Percentiles rank a stretch among this genome's conserved stretches.
These are phyloP conservation scores for Pulveroboletus sp. DNA, from an alignment of 768 basidiomycete genomes.

Conservation along the genomic window DNA sequence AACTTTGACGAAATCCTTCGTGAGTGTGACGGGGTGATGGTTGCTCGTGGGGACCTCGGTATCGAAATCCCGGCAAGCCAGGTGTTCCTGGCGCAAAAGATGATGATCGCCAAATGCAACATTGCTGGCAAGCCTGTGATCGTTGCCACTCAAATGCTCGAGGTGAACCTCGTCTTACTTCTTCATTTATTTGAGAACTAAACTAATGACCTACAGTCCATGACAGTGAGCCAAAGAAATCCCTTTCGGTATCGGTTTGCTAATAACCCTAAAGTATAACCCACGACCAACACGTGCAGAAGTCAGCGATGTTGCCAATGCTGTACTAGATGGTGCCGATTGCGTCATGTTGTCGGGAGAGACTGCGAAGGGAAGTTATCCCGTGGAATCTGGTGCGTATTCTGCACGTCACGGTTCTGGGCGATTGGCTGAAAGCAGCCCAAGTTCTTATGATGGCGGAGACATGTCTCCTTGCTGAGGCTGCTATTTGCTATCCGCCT, in stretches of 20 bases:
- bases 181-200: slow-evolving; percentile 6
- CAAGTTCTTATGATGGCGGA: slow-evolving; percentile 99
- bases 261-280: slow-evolving; percentile 70
- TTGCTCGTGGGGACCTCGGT: slow-evolving; percentile 97
- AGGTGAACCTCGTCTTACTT: slow-evolving; percentile 46
- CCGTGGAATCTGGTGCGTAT: slow-evolving; percentile 82
- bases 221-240: slow-evolving; percentile 62
- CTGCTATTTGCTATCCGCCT: slow-evolving; percentile 92
- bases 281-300: slow-evolving; percentile 98
- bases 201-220: slow-evolving; percentile 54
- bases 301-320: slow-evolving; percentile 98
- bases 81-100: slow-evolving; percentile 99
- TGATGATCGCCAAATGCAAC: slow-evolving; percentile 99
- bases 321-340: slow-evolving; percentile 96
- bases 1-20: slow-evolving; percentile 99
- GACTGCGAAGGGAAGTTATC: slow-evolving; percentile 97
- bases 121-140: slow-evolving; percentile 97
- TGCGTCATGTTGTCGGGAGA: slow-evolving; percentile 99
- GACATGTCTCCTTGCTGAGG: slow-evolving; percentile 94
- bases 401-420: neutral
- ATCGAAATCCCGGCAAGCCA: slow-evolving; percentile 99
- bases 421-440: slow-evolving; percentile 6
- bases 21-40: slow-evolving; percentile 98
- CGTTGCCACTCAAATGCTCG: slow-evolving; percentile 99
- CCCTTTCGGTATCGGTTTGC: neutral